phyloP scores from a whole-genome alignment of 495 filamentous ascomycete species.

The Trypethelium eluteriae region DNA sequence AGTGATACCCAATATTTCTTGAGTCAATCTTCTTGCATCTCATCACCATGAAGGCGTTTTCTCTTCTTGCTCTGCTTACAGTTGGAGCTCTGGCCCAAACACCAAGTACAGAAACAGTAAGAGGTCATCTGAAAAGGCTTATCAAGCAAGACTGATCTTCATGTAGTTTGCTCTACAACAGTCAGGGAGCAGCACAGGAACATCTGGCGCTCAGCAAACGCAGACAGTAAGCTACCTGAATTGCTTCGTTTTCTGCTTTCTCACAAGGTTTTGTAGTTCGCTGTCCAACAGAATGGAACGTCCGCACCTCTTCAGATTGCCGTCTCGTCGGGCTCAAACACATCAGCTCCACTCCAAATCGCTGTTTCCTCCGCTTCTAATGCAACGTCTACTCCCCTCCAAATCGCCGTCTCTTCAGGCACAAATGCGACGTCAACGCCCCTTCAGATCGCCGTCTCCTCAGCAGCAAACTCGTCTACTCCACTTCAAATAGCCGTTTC shows the following conservation, averaged over 20 bases:
- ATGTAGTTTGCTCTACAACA: neutral
- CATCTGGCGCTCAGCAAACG: neutral
- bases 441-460: neutral
- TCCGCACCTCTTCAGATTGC: neutral
- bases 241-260: neutral
- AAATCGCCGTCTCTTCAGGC: slow-evolving; percentile 4
- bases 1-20: neutral
- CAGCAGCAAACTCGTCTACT: neutral
- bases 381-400: neutral
- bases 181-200: neutral
- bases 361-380: neutral
- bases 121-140: neutral
- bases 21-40: neutral
- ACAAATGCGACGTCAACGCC: slow-evolving; percentile 1
- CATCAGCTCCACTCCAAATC: neutral
- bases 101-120: slow-evolving; percentile 2
- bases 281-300: neutral
- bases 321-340: neutral
- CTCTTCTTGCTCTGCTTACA: neutral
- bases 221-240: neutral
- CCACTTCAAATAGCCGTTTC: slow-evolving; percentile 11
- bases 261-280: neutral
- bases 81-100: neutral
- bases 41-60: neutral
- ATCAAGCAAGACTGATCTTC: neutral